phyloP scores from a whole-genome alignment of 164 flowering plant species.

The Chloranthus sessilifolius region DNA sequence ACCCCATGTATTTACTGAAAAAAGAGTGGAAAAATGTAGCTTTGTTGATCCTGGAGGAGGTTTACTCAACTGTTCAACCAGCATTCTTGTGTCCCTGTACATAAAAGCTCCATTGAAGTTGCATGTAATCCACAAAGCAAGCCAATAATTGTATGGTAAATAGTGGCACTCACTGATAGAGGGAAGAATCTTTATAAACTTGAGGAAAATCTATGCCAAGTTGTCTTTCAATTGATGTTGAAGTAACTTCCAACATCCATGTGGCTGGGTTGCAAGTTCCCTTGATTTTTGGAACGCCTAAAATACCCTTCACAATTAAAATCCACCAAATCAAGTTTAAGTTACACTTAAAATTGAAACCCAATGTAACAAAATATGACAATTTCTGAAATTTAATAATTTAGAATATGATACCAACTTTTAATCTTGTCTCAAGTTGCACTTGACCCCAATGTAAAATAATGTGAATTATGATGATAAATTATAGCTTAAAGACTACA shows the following conservation, averaged over 20 bases:
- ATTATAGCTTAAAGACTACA: not conserved
- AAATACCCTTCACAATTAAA: slow-evolving; percentile 6
- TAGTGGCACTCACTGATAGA: slow-evolving; percentile 8
- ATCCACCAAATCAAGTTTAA: no score
- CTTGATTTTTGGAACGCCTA: slow-evolving; percentile 10
- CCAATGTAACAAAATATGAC: no score
- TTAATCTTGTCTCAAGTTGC: not conserved
- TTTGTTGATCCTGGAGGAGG: slow-evolving; percentile 40
- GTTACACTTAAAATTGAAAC: no score
- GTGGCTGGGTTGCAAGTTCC: slow-evolving; percentile 9
- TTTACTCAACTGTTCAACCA: slow-evolving; percentile 28
- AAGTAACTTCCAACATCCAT: slow-evolving; percentile 15
- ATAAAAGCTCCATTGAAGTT: not conserved
- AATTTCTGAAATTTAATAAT: no score
- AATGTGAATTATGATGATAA: no score
- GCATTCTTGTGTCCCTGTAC: slow-evolving; percentile 33
- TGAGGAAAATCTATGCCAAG: slow-evolving; percentile 8
- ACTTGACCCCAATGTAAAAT: no score
- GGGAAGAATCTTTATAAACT: slow-evolving; percentile 6
- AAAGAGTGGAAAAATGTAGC: slow-evolving; percentile 36
- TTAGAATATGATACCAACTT: no score
- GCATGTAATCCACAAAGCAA: not conserved
- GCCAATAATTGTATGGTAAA: not conserved
- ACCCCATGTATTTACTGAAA: slow-evolving; percentile 40
- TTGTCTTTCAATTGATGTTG: slow-evolving; percentile 2